phyloP scores from a whole-genome alignment of 768 basidiomycete species.

The Termitomyces sp. region DNA sequence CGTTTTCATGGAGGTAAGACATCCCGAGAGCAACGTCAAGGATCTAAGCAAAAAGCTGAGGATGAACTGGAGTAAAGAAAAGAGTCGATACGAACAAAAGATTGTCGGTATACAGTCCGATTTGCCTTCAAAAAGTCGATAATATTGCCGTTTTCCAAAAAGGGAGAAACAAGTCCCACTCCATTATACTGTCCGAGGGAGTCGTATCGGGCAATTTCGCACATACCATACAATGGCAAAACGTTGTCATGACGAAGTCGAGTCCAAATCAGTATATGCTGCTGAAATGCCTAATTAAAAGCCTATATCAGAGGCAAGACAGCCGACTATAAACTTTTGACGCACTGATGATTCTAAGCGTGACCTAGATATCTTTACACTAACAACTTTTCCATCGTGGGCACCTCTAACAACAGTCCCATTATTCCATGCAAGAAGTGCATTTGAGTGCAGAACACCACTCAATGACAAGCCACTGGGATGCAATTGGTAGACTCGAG shows the following conservation, averaged over 20 bases:
- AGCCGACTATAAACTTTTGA: not conserved
- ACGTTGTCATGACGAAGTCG: too few species aligned
- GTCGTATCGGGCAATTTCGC: not conserved
- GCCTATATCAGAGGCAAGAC: too few species aligned
- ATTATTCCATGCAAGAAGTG: not conserved
- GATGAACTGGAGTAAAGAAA: not conserved
- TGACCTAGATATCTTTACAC: too few species aligned
- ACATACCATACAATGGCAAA: not conserved
- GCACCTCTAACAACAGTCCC: not conserved
- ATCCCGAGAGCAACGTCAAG: conserved; percentile 7
- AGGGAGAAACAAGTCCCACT: conserved; percentile 3
- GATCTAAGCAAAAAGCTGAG: not conserved
- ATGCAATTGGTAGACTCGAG: not conserved
- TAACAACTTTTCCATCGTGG: too few species aligned
- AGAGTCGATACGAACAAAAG: not conserved
- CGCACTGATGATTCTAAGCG: not conserved
- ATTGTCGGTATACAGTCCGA: not conserved
- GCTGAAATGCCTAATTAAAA: too few species aligned
- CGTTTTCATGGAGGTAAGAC: conserved; percentile 1
- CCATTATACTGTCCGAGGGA: too few species aligned
- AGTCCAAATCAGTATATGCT: too few species aligned
- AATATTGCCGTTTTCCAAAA: not conserved
- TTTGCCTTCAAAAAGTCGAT: not conserved
- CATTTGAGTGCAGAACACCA: not conserved
- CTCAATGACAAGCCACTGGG: not conserved